Base-by-base conservation (phyloP, 2,329 filamentous ascomycete genomes). In the Thielaviopsis punctulata region DNA sequence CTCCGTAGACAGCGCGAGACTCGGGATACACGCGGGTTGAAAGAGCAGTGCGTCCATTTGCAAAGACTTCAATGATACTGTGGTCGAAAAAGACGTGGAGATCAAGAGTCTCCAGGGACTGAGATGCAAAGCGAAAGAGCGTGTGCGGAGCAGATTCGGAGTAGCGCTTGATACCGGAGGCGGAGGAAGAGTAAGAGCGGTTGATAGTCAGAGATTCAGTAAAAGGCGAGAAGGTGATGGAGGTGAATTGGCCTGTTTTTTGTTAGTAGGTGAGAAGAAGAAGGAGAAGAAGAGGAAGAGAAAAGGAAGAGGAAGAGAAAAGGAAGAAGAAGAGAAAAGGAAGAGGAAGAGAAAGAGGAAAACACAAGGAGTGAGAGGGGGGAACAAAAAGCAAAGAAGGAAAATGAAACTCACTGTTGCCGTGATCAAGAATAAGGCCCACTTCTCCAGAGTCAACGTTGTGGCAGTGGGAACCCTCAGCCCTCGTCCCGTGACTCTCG, bases 21-120 rank as follows among this genome's bases (percentile, higher is more conserved):
- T 49, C 49, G 22, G 57, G 58, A 46, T 59, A 60, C 21, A 60
- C 55, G 10, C 58, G 53, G 18, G 56, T 57, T 10, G 58, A 59
- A 15, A 60, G 51, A 15, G 58, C 58, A 21, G 58, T 59, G 18
- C 58, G 53, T 23, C 58, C 55, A 39, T 60, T 60, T 22, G 56
- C 57, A 23, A 53, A 60, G 8, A 60, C 15, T 27, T 60, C 58
- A n/a, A 60, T 51, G 13, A 58, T 44, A 10, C 58, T 59, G 18
- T 54, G 57, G 49, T 60, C 58, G n/a, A 57, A 57, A 43, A 59
- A 57, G 13, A 60, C 41, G 5, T 55, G 49, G 5, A 59, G 12
- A 3, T 54, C 36, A 8, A 60, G 57, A 22, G 58, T 54, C 51
- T 60, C 58, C 15, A 58, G 56, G 5, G 54, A 25, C 36, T 30